Conservation (phyloP, 225 moss, liverwort and hornwort species). For the Polytrichum formosum region DNA sequence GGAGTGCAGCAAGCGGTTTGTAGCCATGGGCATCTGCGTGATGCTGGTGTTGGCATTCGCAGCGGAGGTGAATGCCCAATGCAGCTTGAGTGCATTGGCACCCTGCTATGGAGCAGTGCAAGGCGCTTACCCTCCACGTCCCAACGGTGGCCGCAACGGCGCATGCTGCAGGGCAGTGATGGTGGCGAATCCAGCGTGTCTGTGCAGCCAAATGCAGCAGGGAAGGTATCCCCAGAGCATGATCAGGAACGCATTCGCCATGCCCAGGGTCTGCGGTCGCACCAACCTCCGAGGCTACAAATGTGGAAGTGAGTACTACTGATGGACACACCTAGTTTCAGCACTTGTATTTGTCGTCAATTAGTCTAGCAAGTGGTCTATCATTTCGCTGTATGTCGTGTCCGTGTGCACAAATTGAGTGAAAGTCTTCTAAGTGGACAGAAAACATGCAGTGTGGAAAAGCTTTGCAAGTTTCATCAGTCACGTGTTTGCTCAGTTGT, state of each 20-base stretch:
- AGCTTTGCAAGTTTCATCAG: no score
- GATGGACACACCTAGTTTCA: no score
- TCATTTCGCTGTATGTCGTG: no score
- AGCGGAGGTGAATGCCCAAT: slow-evolving; percentile 15
- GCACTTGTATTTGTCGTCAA: no score
- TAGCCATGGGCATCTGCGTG: slow-evolving; percentile 1
- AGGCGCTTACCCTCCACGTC: slow-evolving; percentile 6
- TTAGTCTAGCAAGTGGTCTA: no score
- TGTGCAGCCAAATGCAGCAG: background rate
- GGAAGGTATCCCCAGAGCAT: background rate
- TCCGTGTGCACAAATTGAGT: no score
- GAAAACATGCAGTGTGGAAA: no score
- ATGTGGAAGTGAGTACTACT: slow-evolving; percentile 15
- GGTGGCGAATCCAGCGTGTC: no score
- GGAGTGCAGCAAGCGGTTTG: background rate
- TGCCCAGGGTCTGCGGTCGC: slow-evolving; percentile 21
- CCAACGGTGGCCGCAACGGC: slow-evolving; percentile 1
- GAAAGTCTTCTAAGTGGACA: no score
- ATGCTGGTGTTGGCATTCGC: slow-evolving; percentile 3
- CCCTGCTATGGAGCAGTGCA: slow-evolving; percentile 9
- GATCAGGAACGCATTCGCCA: slow-evolving; percentile 19
- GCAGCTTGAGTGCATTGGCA: slow-evolving; percentile 10
- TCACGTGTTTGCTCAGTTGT: no score
- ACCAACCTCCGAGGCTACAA: slow-evolving; percentile 19
- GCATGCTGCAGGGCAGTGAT: slow-evolving; percentile 6